Percentiles rank a stretch among this genome's conserved stretches.
Evolutionary conservation across 2,329 filamentous ascomycete genomes (phyloP).

Genomic region (Geoglossum cookeanum): DNA sequence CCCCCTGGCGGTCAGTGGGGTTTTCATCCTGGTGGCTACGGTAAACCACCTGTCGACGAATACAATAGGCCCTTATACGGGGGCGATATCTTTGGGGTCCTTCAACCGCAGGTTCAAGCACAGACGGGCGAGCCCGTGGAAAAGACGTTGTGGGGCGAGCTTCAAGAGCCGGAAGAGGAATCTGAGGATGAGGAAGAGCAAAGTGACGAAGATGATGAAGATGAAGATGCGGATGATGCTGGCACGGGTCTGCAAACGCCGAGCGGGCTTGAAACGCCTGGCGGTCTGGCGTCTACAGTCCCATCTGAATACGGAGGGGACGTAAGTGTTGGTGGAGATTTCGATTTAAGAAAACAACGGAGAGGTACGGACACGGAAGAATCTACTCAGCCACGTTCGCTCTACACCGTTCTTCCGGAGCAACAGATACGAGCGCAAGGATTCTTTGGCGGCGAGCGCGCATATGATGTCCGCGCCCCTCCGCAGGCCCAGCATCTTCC

Average conservation of each 20-base stretch:
- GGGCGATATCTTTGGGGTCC: conserved; percentile 80
- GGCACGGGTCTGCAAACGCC: conserved; percentile 52
- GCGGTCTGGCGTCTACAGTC: conserved; percentile 60
- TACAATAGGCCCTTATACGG: conserved; percentile 81
- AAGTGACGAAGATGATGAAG: conserved; percentile 47
- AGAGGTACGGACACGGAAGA: conserved; percentile 82
- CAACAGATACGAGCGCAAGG: conserved; percentile 69
- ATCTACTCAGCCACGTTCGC: conserved; percentile 49
- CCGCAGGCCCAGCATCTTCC: conserved; percentile 35
- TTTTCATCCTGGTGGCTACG: conserved; percentile 87
- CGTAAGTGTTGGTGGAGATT: conserved; percentile 65
- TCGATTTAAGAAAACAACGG: conserved; percentile 75
- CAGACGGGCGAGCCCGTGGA: conserved; percentile 65
- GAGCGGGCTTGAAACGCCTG: conserved; percentile 60
- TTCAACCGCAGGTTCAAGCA: conserved; percentile 39
- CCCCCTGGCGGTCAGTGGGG: conserved; percentile 84
- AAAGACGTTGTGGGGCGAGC: conserved; percentile 75
- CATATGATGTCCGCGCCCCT: conserved; percentile 62
- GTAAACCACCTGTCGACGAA: conserved; percentile 88
- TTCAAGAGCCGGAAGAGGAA: conserved; percentile 63
- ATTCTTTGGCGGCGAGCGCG: conserved; percentile 90
- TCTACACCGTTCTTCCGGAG: conserved; percentile 81
- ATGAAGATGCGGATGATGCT: conserved; percentile 39
- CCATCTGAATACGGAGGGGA: conserved; percentile 61
- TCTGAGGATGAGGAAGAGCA: conserved; percentile 56